Conservation (phyloP, 2,329 filamentous ascomycete species). For the Pestalotiopsis sp. region DNA sequence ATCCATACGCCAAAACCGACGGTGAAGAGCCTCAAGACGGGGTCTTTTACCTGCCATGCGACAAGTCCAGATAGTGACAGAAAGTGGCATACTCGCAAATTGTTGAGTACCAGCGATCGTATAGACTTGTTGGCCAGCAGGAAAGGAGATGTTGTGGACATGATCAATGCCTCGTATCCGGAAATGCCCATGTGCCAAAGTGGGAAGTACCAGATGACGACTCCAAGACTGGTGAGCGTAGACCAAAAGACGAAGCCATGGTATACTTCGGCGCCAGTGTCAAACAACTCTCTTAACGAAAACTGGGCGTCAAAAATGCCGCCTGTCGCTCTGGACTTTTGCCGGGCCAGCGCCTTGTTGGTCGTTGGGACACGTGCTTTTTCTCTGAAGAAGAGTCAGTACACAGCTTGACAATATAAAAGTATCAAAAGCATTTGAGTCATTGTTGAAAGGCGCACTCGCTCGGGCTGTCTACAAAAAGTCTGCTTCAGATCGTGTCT, state of each 20-base stretch:
- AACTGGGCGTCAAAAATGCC: conserved; percentile 73
- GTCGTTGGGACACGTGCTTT: conserved; percentile 46
- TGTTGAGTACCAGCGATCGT: conserved; percentile 67
- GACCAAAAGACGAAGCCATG: conserved; percentile 97
- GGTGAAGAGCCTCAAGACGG: conserved; percentile 75
- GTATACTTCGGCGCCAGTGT: conserved; percentile 86
- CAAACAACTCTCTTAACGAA: conserved; percentile 72
- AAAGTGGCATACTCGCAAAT: conserved; percentile 73
- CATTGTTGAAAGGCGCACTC: conserved; percentile 21
- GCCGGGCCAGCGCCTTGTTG: conserved; percentile 62
- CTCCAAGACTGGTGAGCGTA: conserved; percentile 83
- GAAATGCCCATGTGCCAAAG: conserved; percentile 99
- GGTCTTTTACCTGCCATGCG: conserved; percentile 75
- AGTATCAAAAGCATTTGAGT: conserved; percentile 4
- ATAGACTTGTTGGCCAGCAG: conserved; percentile 73
- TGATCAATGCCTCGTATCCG: conserved; percentile 87
- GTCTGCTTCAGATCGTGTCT: neutral
- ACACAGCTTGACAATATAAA: neutral
- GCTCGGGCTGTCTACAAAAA: conserved; percentile 21
- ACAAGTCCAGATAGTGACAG: conserved; percentile 77
- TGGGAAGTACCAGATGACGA: conserved; percentile 96
- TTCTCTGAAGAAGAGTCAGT: conserved; percentile 38
- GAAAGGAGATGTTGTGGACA: conserved; percentile 80
- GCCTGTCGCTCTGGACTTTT: conserved; percentile 74
- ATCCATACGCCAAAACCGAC: conserved; percentile 81